These are phyloP conservation scores for Trichothecium sympodiale DNA, from an alignment of 2,329 filamentous ascomycete genomes.

Conservation along the genomic window DNA sequence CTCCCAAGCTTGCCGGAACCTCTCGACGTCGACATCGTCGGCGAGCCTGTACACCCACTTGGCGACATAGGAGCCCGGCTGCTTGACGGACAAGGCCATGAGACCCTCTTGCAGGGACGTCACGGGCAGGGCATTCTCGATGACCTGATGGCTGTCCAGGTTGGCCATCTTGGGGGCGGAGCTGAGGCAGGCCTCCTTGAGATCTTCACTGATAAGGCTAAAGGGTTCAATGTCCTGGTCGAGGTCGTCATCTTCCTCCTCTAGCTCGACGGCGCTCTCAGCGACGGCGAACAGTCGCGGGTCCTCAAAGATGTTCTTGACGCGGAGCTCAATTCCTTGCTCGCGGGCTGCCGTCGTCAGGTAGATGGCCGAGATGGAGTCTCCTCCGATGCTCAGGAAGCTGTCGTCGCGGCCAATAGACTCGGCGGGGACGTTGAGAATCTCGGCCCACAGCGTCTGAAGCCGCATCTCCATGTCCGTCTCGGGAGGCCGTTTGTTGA, in stretches of 20 bases:
- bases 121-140: conserved; percentile 24
- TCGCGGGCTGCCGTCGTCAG: conserved; percentile 3
- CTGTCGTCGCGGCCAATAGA: conserved; percentile 5
- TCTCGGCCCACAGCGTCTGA: conserved; percentile 18
- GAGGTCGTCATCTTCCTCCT: conserved; percentile 3
- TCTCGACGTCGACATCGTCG: conserved; percentile 1
- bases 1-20: conserved; percentile 9
- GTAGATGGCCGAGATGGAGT: conserved; percentile 9
- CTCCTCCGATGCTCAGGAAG: conserved; percentile 9
- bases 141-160: conserved; percentile 1
- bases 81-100: conserved; percentile 14
- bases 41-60: conserved; percentile 8
- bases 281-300: conserved; percentile 1
- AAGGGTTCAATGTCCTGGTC: conserved; percentile 6
- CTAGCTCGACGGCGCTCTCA: no score
- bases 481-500: conserved; percentile 6
- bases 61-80: conserved; percentile 10
- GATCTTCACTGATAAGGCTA: conserved; percentile 8
- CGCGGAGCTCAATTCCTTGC: conserved; percentile 4
- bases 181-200: conserved; percentile 9
- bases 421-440: conserved; percentile 2
- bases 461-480: conserved; percentile 16
- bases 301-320: conserved; percentile 8
- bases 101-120: conserved; percentile 27
- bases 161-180: conserved; percentile 28